These are phyloP conservation scores for Celoporthe dispersa DNA, from an alignment of 2,329 filamentous ascomycete species.

Conservation along the genomic window DNA sequence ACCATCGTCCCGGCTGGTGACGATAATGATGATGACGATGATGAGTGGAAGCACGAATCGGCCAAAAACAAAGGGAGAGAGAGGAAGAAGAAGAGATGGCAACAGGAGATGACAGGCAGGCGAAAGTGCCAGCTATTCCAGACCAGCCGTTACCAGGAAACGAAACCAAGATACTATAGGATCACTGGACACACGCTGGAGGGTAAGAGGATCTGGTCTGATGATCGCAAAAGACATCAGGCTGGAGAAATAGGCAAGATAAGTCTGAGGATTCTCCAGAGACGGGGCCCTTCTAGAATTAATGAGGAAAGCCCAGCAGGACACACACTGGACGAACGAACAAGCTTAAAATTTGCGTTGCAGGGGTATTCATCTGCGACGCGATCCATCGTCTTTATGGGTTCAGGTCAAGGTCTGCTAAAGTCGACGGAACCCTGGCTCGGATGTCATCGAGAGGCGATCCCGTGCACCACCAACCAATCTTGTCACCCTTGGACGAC, in stretches of 20 bases:
- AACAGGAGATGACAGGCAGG: background rate
- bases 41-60: background rate
- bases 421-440: slow-evolving; percentile 14
- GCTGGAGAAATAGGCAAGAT: too few species aligned
- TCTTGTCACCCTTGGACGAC: background rate
- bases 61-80: slow-evolving; percentile 5
- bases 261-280: background rate
- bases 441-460: slow-evolving; percentile 11
- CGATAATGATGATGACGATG: background rate
- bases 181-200: background rate
- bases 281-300: background rate
- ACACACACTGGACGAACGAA: slow-evolving; percentile 1
- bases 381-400: slow-evolving; percentile 5
- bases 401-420: background rate
- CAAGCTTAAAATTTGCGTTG: slow-evolving; percentile 21
- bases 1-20: slow-evolving; percentile 12
- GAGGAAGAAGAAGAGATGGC: background rate
- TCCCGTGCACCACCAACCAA: background rate
- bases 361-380: slow-evolving; percentile 21
- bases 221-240: background rate
- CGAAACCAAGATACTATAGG: background rate
- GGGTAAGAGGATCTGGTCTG: background rate
- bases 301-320: background rate
- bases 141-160: background rate
- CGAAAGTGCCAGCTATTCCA: slow-evolving; percentile 10